Conservation (phyloP, 139 green algal genomes). For the Coccomyxa sp. region DNA sequence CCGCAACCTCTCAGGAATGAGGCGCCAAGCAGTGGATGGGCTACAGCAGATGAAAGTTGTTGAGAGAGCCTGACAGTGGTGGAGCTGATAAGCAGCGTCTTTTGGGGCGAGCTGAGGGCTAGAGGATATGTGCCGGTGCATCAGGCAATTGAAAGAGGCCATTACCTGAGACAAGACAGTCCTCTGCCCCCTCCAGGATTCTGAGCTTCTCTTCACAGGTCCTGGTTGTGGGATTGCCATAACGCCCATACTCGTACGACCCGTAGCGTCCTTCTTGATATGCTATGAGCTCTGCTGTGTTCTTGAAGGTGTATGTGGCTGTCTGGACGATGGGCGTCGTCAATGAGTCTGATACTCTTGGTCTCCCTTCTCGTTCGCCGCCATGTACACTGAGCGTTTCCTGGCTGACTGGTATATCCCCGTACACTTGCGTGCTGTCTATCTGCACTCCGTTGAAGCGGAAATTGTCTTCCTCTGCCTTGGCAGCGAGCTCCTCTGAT, state of each 20-base stretch:
- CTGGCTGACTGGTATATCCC: background rate
- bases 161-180: constrained; percentile 71
- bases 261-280: constrained; percentile 92
- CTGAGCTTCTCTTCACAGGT: constrained; percentile 92
- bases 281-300: constrained; percentile 90
- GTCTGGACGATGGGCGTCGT: constrained; percentile 98
- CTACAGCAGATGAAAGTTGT: too few relatives aligned
- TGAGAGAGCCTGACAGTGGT: too few relatives aligned
- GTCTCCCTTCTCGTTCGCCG: constrained; percentile 80
- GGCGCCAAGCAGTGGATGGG: too few relatives aligned
- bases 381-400: constrained; percentile 55
- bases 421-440: background rate
- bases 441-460: background rate
- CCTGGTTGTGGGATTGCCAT: constrained; percentile 95
- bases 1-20: too few relatives aligned
- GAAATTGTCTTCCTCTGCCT: background rate
- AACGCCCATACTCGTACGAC: constrained; percentile 87
- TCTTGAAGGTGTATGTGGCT: constrained; percentile 82
- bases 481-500: background rate
- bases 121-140: too few relatives aligned
- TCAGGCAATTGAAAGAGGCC: too few relatives aligned
- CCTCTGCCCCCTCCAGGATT: constrained; percentile 93
- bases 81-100: too few relatives aligned
- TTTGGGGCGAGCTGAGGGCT: too few relatives aligned
- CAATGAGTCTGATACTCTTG: constrained; percentile 81